These are phyloP conservation scores for Penicillium freii DNA, from an alignment of 2,329 filamentous ascomycete species.

Conservation along the genomic window DNA sequence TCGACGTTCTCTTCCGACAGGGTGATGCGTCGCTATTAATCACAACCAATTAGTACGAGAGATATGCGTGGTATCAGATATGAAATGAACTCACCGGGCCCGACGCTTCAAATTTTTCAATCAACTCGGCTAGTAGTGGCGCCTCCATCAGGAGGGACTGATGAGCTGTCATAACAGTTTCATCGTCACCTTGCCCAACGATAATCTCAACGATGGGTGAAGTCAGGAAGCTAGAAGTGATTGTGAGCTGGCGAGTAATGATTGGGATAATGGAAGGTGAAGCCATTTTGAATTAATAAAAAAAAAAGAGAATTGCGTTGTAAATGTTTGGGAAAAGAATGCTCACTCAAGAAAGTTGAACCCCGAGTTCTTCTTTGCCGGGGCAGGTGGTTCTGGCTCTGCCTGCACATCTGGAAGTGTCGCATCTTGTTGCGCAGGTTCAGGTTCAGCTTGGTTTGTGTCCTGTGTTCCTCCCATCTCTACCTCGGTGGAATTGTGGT, in stretches of 20 bases:
- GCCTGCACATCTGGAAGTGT: constrained; percentile 22
- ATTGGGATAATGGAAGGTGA: neutral
- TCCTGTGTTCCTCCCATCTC: constrained; percentile 27
- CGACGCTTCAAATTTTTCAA: constrained; percentile 60
- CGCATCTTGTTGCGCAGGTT: constrained; percentile 23
- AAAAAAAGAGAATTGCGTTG: neutral
- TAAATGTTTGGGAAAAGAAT: neutral
- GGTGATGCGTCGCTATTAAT: constrained; percentile 62
- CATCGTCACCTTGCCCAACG: constrained; percentile 60
- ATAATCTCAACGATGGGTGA: constrained; percentile 68
- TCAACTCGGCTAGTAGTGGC: constrained; percentile 68
- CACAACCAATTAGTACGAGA: neutral
- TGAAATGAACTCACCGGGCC: constrained; percentile 54
- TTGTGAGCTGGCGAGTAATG: constrained; percentile 7
- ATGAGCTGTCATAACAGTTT: constrained; percentile 71
- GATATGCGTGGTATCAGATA: no score
- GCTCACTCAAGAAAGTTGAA: constrained; percentile 35
- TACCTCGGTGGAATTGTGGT: constrained; percentile 21
- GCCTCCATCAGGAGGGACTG: constrained; percentile 72
- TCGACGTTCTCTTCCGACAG: constrained; percentile 68
- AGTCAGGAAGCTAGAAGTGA: constrained; percentile 53
- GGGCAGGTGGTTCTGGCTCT: constrained; percentile 8
- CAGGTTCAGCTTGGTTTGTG: constrained; percentile 12
- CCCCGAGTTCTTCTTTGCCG: constrained; percentile 20
- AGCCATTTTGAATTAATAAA: neutral